Base-by-base conservation (phyloP, 2,329 filamentous ascomycete genomes). In the Aspergillus tubingensis region DNA sequence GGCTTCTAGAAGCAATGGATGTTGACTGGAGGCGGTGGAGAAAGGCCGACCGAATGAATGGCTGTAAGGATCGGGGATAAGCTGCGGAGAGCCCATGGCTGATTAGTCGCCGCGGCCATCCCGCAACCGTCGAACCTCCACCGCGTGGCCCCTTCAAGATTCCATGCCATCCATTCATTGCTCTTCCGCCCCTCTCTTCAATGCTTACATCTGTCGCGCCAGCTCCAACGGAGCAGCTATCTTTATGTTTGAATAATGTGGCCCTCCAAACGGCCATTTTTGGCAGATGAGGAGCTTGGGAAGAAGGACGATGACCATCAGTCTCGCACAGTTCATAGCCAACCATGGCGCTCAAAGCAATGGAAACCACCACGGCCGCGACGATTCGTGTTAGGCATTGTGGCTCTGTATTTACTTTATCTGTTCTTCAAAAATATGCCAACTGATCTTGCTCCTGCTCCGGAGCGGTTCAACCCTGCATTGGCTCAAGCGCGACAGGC, bases 381-480 rank as follows among this genome's bases (percentile, higher is more conserved):
- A 70, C 84, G 88, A 53, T 68, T 87, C 32, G 70, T 80, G 13
- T 58, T 85, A 5, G 79, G 77, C 38, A 54, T 83, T 4, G 57
- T 83, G 50, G 78, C 83, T 36, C 74, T 82, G 50, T 70, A 83
- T 38, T 70, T 83, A 27, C 61, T 91, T 21, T 89, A 89, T 71
- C 76, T 91, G 62, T 85, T 91, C 69, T 76, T 89, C 69, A 83
- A 84, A 66, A 85, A 88, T 71, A 84, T 90, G 58, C 87, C 88
- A 8, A 81, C 76, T 10, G 81, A 82, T 63, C 67, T 83, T 17
- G 62, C 66, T 21, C 73, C 77, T 41, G 70, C 69, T 5, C 62
- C 61, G 11, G 66, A 73, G 62, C 70, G 75, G 62, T 73, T 71
- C 53, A 69, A 74, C 53, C 67, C 71, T 23, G 54, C 54, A 38